phyloP scores from a whole-genome alignment of 2,329 filamentous ascomycete species.

The Dothideomycetidae sp. region DNA sequence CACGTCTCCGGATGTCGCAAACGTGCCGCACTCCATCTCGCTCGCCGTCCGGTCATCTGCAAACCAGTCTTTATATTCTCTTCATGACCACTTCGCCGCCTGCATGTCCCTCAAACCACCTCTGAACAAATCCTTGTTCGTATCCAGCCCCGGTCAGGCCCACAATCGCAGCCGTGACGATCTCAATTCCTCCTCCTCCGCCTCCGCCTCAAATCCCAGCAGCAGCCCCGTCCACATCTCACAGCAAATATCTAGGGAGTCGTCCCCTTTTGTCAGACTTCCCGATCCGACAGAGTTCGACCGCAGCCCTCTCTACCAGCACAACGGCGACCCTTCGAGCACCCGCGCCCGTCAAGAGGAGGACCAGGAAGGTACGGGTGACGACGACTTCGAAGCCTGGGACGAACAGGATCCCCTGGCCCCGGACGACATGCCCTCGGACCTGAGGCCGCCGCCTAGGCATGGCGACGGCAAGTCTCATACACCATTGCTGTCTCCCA shows the following conservation, averaged over 20 bases:
- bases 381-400: constrained; percentile 32
- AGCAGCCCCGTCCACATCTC: constrained; percentile 13
- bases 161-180: constrained; percentile 15
- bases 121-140: neutral
- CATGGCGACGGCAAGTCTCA: constrained; percentile 29
- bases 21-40: no score
- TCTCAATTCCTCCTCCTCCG: constrained; percentile 14
- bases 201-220: constrained; percentile 19
- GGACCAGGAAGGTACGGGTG: constrained; percentile 14
- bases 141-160: constrained; percentile 1
- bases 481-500: constrained; percentile 38
- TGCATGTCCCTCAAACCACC: neutral
- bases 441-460: constrained; percentile 28
- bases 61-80: neutral
- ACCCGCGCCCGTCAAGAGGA: constrained; percentile 7
- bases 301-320: constrained; percentile 1
- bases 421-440: constrained; percentile 34
- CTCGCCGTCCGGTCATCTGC: neutral
- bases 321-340: constrained; percentile 5
- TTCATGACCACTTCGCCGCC: neutral
- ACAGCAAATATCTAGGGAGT: constrained; percentile 17
- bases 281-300: constrained; percentile 13
- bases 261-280: constrained; percentile 19
- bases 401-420: constrained; percentile 25
- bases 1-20: no score